A percentile compares a stretch with the other conserved stretches of the same genome.
Evolutionary conservation across 495 filamentous ascomycete species (phyloP).

Genomic region (Penicillium goetzii): DNA sequence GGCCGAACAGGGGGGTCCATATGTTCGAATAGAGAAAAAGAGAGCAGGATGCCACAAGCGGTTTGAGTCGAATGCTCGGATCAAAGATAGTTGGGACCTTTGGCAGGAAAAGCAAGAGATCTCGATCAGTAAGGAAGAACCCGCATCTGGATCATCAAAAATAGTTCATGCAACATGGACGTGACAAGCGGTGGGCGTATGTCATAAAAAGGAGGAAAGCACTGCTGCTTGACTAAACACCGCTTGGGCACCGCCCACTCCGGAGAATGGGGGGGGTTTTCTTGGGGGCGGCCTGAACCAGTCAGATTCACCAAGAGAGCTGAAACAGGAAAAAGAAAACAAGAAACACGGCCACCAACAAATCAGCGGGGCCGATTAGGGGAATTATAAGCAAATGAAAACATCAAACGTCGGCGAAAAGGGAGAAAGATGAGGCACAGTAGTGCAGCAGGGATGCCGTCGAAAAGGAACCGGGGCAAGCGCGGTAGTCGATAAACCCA

Average conservation of each 20-base stretch:
- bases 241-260: slow-evolving; percentile 20
- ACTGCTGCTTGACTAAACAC: slow-evolving; percentile 21
- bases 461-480: slow-evolving; percentile 22
- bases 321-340: slow-evolving; percentile 26
- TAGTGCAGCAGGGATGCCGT: background rate
- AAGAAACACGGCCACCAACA: slow-evolving; percentile 14
- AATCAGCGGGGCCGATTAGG: slow-evolving; percentile 25
- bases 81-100: background rate
- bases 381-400: slow-evolving; percentile 11
- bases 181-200: slow-evolving; percentile 23
- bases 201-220: slow-evolving; percentile 28
- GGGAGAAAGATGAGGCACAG: slow-evolving; percentile 8
- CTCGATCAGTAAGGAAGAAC: slow-evolving; percentile 9
- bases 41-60: background rate
- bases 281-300: slow-evolving; percentile 60
- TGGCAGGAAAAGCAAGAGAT: slow-evolving; percentile 12
- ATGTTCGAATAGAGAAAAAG: slow-evolving; percentile 13
- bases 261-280: background rate
- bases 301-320: slow-evolving; percentile 59
- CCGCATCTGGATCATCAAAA: slow-evolving; percentile 18
- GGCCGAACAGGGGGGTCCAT: slow-evolving; percentile 30
- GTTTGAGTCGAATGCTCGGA: background rate
- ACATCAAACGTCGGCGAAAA: slow-evolving; percentile 1
- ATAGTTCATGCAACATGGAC: slow-evolving; percentile 29
- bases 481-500: slow-evolving; percentile 31